A percentile compares a stretch with the other conserved stretches of the same genome.
Evolutionary conservation across 225 moss, liverwort and hornwort species (phyloP).

Genomic region (Marchantia polymorpha): DNA sequence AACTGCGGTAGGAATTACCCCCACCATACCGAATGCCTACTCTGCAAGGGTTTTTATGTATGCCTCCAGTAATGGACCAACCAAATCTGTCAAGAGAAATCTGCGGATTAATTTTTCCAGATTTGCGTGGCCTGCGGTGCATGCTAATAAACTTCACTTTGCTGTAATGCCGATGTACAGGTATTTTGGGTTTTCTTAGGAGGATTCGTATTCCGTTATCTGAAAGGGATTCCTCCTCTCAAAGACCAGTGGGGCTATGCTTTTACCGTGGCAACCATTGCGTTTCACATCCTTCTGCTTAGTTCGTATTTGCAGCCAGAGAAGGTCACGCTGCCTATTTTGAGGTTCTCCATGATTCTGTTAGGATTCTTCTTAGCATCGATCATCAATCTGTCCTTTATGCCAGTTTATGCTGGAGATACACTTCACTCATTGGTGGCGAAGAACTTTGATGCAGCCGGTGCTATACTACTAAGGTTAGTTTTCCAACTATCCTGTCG

Average conservation of each 20-base stretch:
- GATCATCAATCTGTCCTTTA: slow-evolving; percentile 63
- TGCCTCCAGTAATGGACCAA: background rate
- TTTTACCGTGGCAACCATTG: slow-evolving; percentile 46
- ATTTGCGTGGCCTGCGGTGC: background rate
- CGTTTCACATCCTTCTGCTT: slow-evolving; percentile 45
- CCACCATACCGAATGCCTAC: background rate
- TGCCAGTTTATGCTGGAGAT: slow-evolving; percentile 87
- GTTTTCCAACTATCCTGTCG: background rate
- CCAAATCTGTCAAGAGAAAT: background rate
- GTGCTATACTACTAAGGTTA: slow-evolving; percentile 66
- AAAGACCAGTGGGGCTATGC: slow-evolving; percentile 55
- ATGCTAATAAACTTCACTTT: background rate
- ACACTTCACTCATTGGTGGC: slow-evolving; percentile 82
- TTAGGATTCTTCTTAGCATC: slow-evolving; percentile 69
- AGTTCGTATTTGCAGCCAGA: slow-evolving; percentile 58
- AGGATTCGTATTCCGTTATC: slow-evolving; percentile 39
- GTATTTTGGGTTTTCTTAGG: slow-evolving; percentile 45
- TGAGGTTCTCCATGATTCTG: slow-evolving; percentile 84
- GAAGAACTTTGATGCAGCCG: slow-evolving; percentile 90
- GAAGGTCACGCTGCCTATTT: slow-evolving; percentile 70
- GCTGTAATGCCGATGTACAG: slow-evolving; percentile 18
- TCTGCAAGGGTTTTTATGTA: background rate
- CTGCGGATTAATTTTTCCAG: background rate
- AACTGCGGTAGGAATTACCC: background rate
- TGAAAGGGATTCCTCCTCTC: slow-evolving; percentile 45